Conservation (phyloP, 768 basidiomycete species). For the button mushroom (Agaricus bisporus) region DNA sequence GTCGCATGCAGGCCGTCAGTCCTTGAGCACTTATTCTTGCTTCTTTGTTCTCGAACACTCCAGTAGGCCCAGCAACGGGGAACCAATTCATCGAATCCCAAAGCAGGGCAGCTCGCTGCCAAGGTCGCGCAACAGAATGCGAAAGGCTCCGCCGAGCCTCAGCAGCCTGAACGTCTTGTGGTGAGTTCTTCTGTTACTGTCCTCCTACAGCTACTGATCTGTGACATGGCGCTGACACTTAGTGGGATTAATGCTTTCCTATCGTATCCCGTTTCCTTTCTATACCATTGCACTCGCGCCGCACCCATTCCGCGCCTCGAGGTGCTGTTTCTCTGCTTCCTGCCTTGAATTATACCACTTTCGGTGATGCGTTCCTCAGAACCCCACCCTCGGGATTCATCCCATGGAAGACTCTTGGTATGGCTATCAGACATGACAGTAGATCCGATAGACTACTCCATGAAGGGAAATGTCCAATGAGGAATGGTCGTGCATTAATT, state of each 20-base stretch:
- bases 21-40: slow-evolving; percentile 10
- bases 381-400: not conserved
- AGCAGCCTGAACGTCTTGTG: slow-evolving; percentile 33
- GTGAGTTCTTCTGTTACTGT: slow-evolving; percentile 23
- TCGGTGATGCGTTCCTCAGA: not conserved
- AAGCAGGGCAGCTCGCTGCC: slow-evolving; percentile 39
- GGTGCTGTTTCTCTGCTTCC: slow-evolving; percentile 1
- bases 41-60: slow-evolving; percentile 16
- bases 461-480: slow-evolving; percentile 5
- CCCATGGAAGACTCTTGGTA: not conserved
- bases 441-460: slow-evolving; percentile 6
- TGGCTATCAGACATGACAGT: slow-evolving; percentile 8
- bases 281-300: not conserved
- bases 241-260: slow-evolving; percentile 14
- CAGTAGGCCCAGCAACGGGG: slow-evolving; percentile 39
- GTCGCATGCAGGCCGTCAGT: slow-evolving; percentile 50
- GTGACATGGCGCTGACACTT: not conserved
- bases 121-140: slow-evolving; percentile 33
- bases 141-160: slow-evolving; percentile 24
- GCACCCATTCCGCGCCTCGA: not conserved
- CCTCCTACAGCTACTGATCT: slow-evolving; percentile 9
- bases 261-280: not conserved
- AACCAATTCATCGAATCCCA: slow-evolving; percentile 38
- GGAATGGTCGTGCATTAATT: not conserved
- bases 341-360: slow-evolving; percentile 10